Percentiles rank a stretch among this genome's conserved stretches.
Evolutionary conservation across 2,329 filamentous ascomycete genomes (phyloP).

Genomic region (Fusarium sp.): DNA sequence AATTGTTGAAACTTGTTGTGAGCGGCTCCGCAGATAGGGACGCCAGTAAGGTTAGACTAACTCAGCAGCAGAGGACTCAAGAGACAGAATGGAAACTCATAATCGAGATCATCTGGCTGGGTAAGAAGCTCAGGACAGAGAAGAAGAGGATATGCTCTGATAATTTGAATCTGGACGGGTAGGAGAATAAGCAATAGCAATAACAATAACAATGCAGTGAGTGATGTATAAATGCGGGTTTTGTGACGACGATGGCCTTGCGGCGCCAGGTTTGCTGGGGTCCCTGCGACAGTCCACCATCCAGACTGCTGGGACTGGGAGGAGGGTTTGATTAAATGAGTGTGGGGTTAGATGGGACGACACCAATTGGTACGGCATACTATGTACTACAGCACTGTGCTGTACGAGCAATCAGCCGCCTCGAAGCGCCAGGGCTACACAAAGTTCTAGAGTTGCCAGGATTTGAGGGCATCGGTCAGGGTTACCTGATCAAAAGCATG

Average conservation of each 20-base stretch:
- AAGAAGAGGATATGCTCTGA: neutral
- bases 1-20: neutral
- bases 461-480: slow-evolving; percentile 27
- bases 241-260: slow-evolving; percentile 30
- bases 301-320: slow-evolving; percentile 36
- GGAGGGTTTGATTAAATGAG: slow-evolving; percentile 39
- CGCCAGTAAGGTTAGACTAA: neutral
- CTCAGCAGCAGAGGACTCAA: neutral
- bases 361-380: slow-evolving; percentile 31
- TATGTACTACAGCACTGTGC: slow-evolving; percentile 10
- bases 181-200: slow-evolving; percentile 10
- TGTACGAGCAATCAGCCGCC: slow-evolving; percentile 38
- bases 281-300: slow-evolving; percentile 28
- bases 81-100: neutral
- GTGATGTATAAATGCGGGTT: slow-evolving; percentile 31
- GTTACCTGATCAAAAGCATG: slow-evolving; percentile 27
- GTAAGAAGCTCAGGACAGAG: neutral
- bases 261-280: slow-evolving; percentile 27
- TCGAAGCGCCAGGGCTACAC: slow-evolving; percentile 36
- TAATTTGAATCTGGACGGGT: slow-evolving; percentile 1
- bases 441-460: slow-evolving; percentile 33
- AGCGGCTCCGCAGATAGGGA: neutral
- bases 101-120: slow-evolving; percentile 2
- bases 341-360: slow-evolving; percentile 42
- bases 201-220: neutral